Conservation (phyloP, 139 green algal species). For the Coccomyxa sp. region DNA sequence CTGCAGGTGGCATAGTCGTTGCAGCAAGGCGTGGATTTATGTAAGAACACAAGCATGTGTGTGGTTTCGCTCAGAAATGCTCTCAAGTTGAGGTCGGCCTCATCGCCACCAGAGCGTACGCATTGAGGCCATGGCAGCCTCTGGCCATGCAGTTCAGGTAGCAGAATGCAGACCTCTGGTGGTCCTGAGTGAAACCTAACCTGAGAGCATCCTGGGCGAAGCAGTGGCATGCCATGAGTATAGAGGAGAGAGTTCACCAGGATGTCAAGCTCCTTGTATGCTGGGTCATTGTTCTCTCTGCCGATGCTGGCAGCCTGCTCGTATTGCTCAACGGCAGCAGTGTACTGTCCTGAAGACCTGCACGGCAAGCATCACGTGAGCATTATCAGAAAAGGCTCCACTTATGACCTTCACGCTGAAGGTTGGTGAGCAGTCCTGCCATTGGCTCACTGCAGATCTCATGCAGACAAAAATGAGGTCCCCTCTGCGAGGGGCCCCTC, state of each 20-base stretch:
- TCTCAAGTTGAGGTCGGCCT: no score
- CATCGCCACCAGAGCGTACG: no score
- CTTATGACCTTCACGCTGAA: neutral
- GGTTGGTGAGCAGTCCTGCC: neutral
- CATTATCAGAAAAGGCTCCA: no score
- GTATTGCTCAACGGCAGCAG: conserved; percentile 7
- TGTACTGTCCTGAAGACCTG: conserved; percentile 1
- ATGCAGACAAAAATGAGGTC: conserved; percentile 2
- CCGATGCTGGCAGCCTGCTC: conserved; percentile 3
- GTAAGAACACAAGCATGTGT: neutral
- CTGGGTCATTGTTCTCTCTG: neutral
- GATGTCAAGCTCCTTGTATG: conserved; percentile 2
- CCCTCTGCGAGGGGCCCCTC: no score
- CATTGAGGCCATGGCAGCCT: neutral
- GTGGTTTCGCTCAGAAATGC: no score
- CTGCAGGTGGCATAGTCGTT: neutral
- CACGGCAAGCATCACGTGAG: neutral
- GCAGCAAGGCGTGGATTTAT: neutral
- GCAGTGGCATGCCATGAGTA: neutral
- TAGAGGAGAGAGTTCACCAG: neutral
- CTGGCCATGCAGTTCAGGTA: neutral
- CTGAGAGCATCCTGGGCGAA: no score
- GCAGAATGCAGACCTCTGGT: neutral
- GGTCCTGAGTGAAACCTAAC: no score
- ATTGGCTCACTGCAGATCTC: neutral